phyloP scores from a whole-genome alignment of 2,329 filamentous ascomycete genomes.

The Fusarium equiseti region DNA sequence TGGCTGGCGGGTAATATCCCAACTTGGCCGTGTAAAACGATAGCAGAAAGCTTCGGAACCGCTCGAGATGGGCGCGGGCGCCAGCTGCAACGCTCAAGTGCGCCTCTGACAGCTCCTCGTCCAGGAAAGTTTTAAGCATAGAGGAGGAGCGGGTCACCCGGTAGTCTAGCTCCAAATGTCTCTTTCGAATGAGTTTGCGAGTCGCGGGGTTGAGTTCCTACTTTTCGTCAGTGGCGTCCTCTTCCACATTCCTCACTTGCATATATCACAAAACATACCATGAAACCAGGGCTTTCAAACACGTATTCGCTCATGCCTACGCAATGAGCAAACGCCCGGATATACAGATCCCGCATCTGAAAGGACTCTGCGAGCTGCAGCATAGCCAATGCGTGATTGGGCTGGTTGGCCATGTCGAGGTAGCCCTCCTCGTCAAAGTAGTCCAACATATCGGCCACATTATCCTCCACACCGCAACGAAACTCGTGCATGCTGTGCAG shows the following conservation, averaged over 20 bases:
- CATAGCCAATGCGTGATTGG: slow-evolving; percentile 75
- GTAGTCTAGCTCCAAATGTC: slow-evolving; percentile 73
- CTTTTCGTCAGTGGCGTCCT: slow-evolving; percentile 40
- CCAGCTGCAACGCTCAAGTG: slow-evolving; percentile 73
- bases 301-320: slow-evolving; percentile 79
- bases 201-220: slow-evolving; percentile 66
- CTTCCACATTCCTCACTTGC: slow-evolving; percentile 6
- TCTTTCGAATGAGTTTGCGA: slow-evolving; percentile 73
- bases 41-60: slow-evolving; percentile 77
- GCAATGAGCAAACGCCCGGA: slow-evolving; percentile 81
- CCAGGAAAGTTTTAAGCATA: slow-evolving; percentile 75
- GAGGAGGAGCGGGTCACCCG: slow-evolving; percentile 68
- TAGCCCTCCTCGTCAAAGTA: slow-evolving; percentile 80
- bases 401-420: slow-evolving; percentile 72
- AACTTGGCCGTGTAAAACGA: slow-evolving; percentile 75
- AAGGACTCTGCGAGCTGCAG: slow-evolving; percentile 76
- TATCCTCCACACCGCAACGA: slow-evolving; percentile 65
- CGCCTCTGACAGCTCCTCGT: slow-evolving; percentile 75
- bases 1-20: slow-evolving; percentile 77
- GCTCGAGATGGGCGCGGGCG: slow-evolving; percentile 75
- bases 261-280: slow-evolving; percentile 68
- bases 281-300: slow-evolving; percentile 68
- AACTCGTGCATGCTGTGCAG: slow-evolving; percentile 74
- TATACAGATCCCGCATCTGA: slow-evolving; percentile 73
- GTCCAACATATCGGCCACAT: slow-evolving; percentile 69